Conservation (phyloP, 192 early-diverging fungal species). For the Podila clonocystis region DNA sequence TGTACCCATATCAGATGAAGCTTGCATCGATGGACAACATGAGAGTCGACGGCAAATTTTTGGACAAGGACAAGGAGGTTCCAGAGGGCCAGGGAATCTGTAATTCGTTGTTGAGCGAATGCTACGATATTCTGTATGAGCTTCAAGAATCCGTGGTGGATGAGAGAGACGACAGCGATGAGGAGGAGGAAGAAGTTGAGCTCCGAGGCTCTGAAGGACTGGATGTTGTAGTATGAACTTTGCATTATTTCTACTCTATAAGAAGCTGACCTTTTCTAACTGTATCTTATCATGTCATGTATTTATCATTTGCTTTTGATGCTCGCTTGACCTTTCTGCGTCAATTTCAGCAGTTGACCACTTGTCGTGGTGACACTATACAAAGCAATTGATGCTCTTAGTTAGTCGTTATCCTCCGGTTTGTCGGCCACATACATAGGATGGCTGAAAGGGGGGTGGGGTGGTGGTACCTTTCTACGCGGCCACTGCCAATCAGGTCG, state of each 20-base stretch:
- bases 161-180: conserved; percentile 22
- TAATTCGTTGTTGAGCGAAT: conserved; percentile 86
- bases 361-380: conserved; percentile 48
- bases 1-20: conserved; percentile 93
- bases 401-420: no score
- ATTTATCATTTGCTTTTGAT: conserved; percentile 25
- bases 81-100: conserved; percentile 91
- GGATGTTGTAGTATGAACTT: conserved; percentile 34
- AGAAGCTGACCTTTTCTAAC: background rate
- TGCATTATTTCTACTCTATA: background rate
- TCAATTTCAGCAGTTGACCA: conserved; percentile 56
- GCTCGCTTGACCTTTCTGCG: conserved; percentile 53
- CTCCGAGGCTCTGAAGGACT: conserved; percentile 40
- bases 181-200: conserved; percentile 9
- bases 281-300: no score
- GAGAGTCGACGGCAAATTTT: conserved; percentile 87
- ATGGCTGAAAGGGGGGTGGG: background rate
- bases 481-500: conserved; percentile 60
- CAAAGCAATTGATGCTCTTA: background rate
- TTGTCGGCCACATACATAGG: background rate
- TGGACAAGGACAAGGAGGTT: conserved; percentile 81
- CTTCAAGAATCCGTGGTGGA: conserved; percentile 67
- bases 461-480: conserved; percentile 52
- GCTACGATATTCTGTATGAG: conserved; percentile 87
- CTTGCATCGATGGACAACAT: conserved; percentile 82